A percentile compares a stretch with the other conserved stretches of the same genome.
Conservation (phyloP, 2,329 filamentous ascomycete genomes). For the Diaporthe ampelina region DNA sequence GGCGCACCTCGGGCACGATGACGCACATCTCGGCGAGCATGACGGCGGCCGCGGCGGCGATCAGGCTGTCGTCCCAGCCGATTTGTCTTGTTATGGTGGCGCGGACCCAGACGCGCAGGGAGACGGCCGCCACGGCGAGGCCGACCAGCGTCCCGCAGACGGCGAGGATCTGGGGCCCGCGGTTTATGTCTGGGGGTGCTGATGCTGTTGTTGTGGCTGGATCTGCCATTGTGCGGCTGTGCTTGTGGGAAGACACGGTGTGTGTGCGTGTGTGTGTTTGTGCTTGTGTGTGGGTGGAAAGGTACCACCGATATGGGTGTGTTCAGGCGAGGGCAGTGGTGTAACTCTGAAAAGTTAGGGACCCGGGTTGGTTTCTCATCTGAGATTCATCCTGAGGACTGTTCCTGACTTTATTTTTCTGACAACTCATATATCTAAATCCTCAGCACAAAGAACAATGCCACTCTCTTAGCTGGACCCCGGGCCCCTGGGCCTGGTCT, state of each 20-base stretch:
- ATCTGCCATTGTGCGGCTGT: conserved; percentile 39
- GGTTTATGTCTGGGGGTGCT: conserved; percentile 47
- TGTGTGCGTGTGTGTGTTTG: background rate
- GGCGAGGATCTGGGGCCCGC: conserved; percentile 50
- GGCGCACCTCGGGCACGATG: conserved; percentile 47
- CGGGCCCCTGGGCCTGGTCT: background rate
- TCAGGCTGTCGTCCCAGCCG: conserved; percentile 49
- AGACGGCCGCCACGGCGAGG: conserved; percentile 46
- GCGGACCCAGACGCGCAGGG: conserved; percentile 48
- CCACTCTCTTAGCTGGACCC: background rate
- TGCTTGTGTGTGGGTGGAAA: background rate
- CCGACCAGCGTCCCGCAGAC: conserved; percentile 47
- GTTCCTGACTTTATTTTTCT: background rate
- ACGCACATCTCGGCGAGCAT: conserved; percentile 48
- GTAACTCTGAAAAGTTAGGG: background rate
- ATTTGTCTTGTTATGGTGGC: conserved; percentile 45
- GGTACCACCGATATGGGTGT: background rate
- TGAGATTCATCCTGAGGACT: background rate
- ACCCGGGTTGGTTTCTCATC: background rate
- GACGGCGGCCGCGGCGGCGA: conserved; percentile 47
- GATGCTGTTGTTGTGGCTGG: background rate
- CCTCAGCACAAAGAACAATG: background rate
- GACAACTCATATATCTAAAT: background rate
- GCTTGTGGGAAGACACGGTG: background rate
- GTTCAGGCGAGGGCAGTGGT: background rate